Evolutionary conservation across 2,329 filamentous ascomycete genomes (phyloP).

Genomic region (Fusarium odoratissimum): DNA sequence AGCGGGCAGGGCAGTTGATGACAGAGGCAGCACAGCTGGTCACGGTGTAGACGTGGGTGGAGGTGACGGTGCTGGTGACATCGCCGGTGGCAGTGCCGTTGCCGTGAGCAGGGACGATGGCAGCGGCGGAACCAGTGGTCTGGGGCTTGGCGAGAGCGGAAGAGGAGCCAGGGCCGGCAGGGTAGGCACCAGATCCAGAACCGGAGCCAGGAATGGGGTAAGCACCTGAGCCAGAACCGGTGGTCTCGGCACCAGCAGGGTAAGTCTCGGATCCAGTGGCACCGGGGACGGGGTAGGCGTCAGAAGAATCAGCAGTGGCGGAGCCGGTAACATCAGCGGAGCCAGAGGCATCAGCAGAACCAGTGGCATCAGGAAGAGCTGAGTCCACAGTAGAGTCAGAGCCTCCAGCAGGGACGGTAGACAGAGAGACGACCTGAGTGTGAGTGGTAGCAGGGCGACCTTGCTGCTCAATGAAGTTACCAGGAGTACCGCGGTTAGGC

Average conservation of each 20-base stretch:
- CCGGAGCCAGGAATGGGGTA: neutral
- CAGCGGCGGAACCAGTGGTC: slow-evolving; percentile 1
- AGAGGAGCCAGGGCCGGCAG: neutral
- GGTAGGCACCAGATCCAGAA: neutral
- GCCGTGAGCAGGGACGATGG: neutral
- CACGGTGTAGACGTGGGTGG: slow-evolving; percentile 47
- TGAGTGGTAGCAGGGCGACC: neutral
- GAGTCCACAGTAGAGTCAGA: neutral
- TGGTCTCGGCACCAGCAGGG: neutral
- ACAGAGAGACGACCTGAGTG: slow-evolving; percentile 3
- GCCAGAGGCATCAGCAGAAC: neutral
- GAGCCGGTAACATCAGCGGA: neutral
- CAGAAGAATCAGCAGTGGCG: neutral
- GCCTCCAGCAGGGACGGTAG: slow-evolving; percentile 7
- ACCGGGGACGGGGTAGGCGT: neutral
- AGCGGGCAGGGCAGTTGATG: slow-evolving; percentile 54
- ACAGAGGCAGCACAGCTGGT: slow-evolving; percentile 53
- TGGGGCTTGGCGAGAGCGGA: neutral
- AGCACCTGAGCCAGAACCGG: neutral
- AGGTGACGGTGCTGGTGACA: slow-evolving; percentile 39
- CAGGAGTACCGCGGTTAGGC: slow-evolving; percentile 29
- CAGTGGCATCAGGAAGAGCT: neutral
- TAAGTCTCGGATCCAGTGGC: neutral
- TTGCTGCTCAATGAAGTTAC: slow-evolving; percentile 15
- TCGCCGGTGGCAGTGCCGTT: slow-evolving; percentile 24